phyloP scores from a whole-genome alignment of 768 basidiomycete species.

The Phylloporus rhodoxanthus region DNA sequence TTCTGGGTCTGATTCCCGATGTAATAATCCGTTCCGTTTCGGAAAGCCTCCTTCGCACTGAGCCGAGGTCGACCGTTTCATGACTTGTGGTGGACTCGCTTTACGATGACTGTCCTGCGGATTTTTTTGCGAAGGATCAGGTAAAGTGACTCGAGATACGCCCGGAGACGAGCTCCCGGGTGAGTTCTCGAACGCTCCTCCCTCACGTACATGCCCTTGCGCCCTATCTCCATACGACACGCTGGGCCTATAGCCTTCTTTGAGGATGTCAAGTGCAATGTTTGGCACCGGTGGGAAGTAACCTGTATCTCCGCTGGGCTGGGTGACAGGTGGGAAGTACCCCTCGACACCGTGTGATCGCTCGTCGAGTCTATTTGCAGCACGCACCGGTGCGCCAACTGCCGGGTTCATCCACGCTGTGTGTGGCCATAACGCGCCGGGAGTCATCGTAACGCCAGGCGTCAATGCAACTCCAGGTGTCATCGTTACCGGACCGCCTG shows the following conservation, averaged over 20 bases:
- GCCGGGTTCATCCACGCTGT: slow-evolving; percentile 53
- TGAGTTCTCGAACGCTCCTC: slow-evolving; percentile 4
- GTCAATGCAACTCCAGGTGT: slow-evolving; percentile 34
- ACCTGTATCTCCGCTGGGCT: slow-evolving; percentile 20
- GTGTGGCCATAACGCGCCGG: slow-evolving; percentile 68
- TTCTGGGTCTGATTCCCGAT: slow-evolving; percentile 30
- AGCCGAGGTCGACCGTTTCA: slow-evolving; percentile 28
- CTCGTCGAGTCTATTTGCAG: slow-evolving; percentile 12
- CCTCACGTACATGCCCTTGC: neutral
- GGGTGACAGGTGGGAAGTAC: slow-evolving; percentile 40
- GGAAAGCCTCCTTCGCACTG: slow-evolving; percentile 22
- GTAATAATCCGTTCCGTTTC: slow-evolving; percentile 25
- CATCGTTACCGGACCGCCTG: slow-evolving; percentile 21
- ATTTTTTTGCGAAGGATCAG: slow-evolving; percentile 4
- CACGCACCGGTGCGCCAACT: slow-evolving; percentile 53
- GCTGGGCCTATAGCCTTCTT: slow-evolving; percentile 11
- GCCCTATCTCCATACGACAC: neutral
- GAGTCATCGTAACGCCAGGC: slow-evolving; percentile 66
- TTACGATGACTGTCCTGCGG: slow-evolving; percentile 15
- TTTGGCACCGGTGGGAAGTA: slow-evolving; percentile 41
- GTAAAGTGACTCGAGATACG: slow-evolving; percentile 4
- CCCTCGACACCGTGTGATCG: slow-evolving; percentile 22
- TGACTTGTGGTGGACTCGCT: slow-evolving; percentile 14
- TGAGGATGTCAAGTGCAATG: slow-evolving; percentile 36
- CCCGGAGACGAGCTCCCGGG: slow-evolving; percentile 7